Evolutionary conservation across 2,329 filamentous ascomycete species (phyloP).

Genomic region (Exophiala aquamarina): DNA sequence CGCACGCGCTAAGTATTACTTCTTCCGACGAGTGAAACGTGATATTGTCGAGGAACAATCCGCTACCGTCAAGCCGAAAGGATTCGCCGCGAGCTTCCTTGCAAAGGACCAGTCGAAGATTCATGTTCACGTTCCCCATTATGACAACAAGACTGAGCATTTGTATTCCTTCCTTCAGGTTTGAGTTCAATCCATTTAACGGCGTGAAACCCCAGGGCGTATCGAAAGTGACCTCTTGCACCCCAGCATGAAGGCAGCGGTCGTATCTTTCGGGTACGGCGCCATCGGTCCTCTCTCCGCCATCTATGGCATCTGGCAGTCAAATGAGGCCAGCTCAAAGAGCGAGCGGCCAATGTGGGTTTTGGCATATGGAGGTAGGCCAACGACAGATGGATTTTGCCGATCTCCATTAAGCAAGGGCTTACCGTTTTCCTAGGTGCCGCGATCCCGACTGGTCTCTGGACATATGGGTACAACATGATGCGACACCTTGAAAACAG

Average conservation of each 20-base stretch:
- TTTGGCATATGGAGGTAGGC: conserved; percentile 67
- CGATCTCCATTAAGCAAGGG: too few species aligned
- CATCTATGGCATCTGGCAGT: conserved; percentile 66
- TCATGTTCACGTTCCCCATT: conserved; percentile 61
- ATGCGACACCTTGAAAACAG: conserved; percentile 84
- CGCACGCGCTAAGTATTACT: conserved; percentile 8
- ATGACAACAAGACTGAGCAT: conserved; percentile 68
- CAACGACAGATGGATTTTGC: too few species aligned
- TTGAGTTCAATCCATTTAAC: too few species aligned
- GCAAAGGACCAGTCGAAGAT: not conserved
- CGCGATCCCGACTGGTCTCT: conserved; percentile 64
- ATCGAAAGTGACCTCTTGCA: too few species aligned
- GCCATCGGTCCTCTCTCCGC: conserved; percentile 70
- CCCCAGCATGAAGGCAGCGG: conserved; percentile 45
- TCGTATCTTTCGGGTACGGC: conserved; percentile 59
- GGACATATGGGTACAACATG: conserved; percentile 78
- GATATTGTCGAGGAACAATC: conserved; percentile 14
- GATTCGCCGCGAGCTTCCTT: conserved; percentile 3
- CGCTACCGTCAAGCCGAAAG: conserved; percentile 1
- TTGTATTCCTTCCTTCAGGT: conserved; percentile 54
- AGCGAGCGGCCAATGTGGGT: conserved; percentile 71
- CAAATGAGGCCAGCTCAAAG: conserved; percentile 62
- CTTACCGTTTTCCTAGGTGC: too few species aligned
- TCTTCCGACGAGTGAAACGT: conserved; percentile 13
- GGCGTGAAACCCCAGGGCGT: too few species aligned